Conservation (phyloP, 345 rosid species). For the Ceriops decandra region DNA sequence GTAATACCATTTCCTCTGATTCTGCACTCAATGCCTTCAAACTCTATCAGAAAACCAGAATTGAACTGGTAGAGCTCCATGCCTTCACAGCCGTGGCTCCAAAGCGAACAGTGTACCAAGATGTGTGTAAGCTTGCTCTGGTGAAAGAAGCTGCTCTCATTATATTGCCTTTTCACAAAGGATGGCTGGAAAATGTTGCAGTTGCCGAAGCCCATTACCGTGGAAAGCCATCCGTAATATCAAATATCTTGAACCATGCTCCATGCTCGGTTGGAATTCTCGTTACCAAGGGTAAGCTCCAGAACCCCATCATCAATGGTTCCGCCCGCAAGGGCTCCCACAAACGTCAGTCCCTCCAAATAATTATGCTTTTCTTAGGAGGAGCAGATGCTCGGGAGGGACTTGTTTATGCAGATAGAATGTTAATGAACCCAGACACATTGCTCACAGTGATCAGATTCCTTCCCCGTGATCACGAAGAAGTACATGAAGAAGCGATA, state of each 20-base stretch:
- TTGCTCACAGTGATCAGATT: neutral
- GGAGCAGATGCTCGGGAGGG: slow-evolving; percentile 1
- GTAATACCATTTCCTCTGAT: neutral
- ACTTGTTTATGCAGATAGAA: neutral
- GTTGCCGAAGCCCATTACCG: slow-evolving; percentile 23
- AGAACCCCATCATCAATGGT: neutral
- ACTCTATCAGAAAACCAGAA: slow-evolving; percentile 34
- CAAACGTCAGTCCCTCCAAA: too few relatives aligned
- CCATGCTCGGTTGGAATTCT: slow-evolving; percentile 65
- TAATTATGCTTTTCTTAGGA: neutral
- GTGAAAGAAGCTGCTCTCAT: slow-evolving; percentile 43
- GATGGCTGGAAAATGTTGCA: slow-evolving; percentile 18
- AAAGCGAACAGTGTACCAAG: slow-evolving; percentile 51
- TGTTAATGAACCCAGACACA: neutral
- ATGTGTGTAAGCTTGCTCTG: slow-evolving; percentile 60
- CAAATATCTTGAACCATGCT: slow-evolving; percentile 43
- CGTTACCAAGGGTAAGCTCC: neutral
- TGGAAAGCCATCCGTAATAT: slow-evolving; percentile 26
- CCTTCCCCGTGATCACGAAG: neutral
- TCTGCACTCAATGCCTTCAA: slow-evolving; percentile 40
- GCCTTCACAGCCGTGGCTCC: slow-evolving; percentile 44
- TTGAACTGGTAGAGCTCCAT: slow-evolving; percentile 23
- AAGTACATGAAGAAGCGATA: neutral
- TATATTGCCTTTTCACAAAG: slow-evolving; percentile 47
- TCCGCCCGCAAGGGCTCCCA: neutral